Conservation (phyloP, 1,284 basidiomycete genomes). For the Thelephora terrestris region DNA sequence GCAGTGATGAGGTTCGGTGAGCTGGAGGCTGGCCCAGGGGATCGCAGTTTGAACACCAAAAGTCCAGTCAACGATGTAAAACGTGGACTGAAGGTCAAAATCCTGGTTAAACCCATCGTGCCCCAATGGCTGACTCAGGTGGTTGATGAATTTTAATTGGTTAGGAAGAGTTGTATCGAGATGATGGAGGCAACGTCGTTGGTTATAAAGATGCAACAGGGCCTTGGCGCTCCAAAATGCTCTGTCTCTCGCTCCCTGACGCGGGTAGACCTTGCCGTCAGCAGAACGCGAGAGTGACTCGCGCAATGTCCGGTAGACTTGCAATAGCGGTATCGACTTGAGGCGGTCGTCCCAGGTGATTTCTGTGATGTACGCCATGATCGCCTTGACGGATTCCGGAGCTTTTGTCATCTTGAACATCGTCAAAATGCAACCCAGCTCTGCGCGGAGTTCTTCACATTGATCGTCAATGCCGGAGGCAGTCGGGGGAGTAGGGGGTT, state of each 20-base stretch:
- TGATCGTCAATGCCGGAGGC: too few relatives aligned
- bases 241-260: neutral
- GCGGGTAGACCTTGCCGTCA: too few relatives aligned
- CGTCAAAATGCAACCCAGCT: too few relatives aligned
- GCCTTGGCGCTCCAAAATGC: neutral
- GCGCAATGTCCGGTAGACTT: too few relatives aligned
- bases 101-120: neutral
- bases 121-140: neutral
- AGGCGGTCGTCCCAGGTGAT: too few relatives aligned
- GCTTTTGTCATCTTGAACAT: too few relatives aligned
- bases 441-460: too few relatives aligned
- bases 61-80: neutral
- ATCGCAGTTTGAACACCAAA: neutral
- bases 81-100: neutral
- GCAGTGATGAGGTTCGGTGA: neutral
- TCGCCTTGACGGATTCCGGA: too few relatives aligned
- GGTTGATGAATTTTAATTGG: neutral
- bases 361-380: too few relatives aligned
- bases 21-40: neutral
- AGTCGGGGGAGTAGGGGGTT: too few relatives aligned
- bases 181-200: neutral
- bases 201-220: neutral
- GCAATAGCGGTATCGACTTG: too few relatives aligned
- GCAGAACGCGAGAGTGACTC: too few relatives aligned
- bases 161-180: neutral